Evolutionary conservation across 1,284 basidiomycete genomes (phyloP).

Genomic region (Leucoagaricus sp.): DNA sequence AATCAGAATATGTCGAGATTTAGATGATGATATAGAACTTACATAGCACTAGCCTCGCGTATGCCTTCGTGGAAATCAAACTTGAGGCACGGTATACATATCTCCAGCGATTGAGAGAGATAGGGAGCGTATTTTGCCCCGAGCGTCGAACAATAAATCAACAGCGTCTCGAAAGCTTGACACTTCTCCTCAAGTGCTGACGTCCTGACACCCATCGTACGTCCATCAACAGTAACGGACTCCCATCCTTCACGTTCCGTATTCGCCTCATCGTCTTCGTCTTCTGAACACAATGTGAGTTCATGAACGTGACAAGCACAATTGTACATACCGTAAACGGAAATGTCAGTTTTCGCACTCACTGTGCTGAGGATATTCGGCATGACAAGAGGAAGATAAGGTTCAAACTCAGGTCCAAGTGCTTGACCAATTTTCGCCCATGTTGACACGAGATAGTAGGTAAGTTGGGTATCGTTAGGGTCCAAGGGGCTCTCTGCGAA

Average conservation of each 20-base stretch:
- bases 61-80: constrained; percentile 86
- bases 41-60: constrained; percentile 76
- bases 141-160: constrained; percentile 77
- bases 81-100: constrained; percentile 68
- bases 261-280: constrained; percentile 56
- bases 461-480: constrained; percentile 63
- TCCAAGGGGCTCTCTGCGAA: constrained; percentile 62
- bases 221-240: constrained; percentile 73
- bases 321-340: constrained; percentile 61
- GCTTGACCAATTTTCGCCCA: constrained; percentile 86
- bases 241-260: constrained; percentile 76
- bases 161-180: constrained; percentile 82
- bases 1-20: not conserved
- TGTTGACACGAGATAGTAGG: constrained; percentile 72
- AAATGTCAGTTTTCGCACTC: constrained; percentile 77
- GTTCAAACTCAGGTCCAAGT: constrained; percentile 79
- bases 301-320: not conserved
- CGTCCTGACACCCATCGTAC: constrained; percentile 75
- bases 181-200: constrained; percentile 86
- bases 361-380: constrained; percentile 76
- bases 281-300: constrained; percentile 22
- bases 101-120: constrained; percentile 66
- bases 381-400: constrained; percentile 82
- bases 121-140: constrained; percentile 73
- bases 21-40: constrained; percentile 26